Percentiles rank a stretch among this genome's conserved stretches.
phyloP scores from a whole-genome alignment of 805 yeast species.

The Debaryomyces hansenii region DNA sequence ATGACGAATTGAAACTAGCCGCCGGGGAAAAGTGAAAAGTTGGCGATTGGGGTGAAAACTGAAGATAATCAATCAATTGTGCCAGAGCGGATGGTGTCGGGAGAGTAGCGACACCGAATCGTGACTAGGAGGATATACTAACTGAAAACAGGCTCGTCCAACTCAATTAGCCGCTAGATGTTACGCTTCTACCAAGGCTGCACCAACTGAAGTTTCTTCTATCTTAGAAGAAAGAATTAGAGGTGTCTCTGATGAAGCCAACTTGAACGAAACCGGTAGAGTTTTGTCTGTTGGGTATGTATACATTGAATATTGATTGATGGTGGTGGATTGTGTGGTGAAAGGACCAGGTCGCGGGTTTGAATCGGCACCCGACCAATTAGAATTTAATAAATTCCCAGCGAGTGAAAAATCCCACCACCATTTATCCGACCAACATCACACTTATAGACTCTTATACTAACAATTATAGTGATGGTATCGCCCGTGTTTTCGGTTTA shows the following conservation, averaged over 20 bases:
- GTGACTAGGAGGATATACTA: constrained; percentile 21
- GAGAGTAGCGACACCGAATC: background rate
- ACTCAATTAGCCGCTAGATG: constrained; percentile 63
- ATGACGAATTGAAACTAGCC: background rate
- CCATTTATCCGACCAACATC: background rate
- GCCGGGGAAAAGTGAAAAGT: background rate
- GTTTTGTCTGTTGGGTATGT: constrained; percentile 95
- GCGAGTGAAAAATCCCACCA: background rate
- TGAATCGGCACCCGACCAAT: background rate
- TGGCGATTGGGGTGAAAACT: background rate
- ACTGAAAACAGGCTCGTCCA: constrained; percentile 66
- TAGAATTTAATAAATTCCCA: background rate
- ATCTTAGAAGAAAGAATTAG: constrained; percentile 99
- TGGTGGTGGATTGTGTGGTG: background rate
- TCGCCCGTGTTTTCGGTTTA: constrained; percentile 99
- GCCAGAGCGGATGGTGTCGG: background rate
- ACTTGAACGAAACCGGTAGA: constrained; percentile 99
- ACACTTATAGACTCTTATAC: background rate
- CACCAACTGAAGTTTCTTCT: constrained; percentile 99
- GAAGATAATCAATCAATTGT: background rate
- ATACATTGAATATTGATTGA: constrained; percentile 3
- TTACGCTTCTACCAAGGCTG: constrained; percentile 94
- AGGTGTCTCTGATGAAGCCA: constrained; percentile 97
- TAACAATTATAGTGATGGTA: constrained; percentile 81
- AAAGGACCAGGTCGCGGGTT: background rate